Evolutionary conservation across 1,284 basidiomycete species (phyloP).

Genomic region (Hemileia vastatrix): DNA sequence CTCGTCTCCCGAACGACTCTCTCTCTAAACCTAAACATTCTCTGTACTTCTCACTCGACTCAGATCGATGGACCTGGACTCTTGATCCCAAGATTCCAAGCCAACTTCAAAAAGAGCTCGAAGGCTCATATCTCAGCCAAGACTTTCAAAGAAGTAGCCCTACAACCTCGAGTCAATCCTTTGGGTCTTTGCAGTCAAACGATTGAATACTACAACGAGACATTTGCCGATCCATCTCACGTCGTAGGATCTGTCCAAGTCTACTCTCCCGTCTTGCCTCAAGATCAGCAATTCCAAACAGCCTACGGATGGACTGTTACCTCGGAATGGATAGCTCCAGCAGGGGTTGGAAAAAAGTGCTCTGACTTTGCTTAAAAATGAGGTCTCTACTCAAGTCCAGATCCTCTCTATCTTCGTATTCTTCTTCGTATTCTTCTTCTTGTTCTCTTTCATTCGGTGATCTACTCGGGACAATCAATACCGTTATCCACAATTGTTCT

Average conservation of each 20-base stretch:
- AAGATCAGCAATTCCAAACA: not conserved
- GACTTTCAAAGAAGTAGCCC: not conserved
- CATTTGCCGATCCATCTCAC: not conserved
- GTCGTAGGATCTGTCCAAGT: not conserved
- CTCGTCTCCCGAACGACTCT: too few species aligned
- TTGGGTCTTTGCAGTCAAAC: not conserved
- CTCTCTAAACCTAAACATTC: too few species aligned
- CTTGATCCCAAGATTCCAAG: not conserved
- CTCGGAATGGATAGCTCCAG: not conserved
- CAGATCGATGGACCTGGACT: too few species aligned
- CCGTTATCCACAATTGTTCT: too few species aligned
- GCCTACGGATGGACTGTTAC: not conserved
- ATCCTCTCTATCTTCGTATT: too few species aligned
- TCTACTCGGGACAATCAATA: too few species aligned
- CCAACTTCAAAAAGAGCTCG: not conserved
- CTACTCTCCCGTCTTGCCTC: not conserved
- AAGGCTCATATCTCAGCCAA: not conserved
- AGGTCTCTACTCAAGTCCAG: too few species aligned
- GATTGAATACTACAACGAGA: not conserved
- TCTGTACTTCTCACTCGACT: too few species aligned
- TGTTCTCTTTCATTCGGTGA: too few species aligned
- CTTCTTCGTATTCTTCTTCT: too few species aligned
- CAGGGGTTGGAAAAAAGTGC: not conserved
- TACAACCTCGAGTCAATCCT: not conserved
- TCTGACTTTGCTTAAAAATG: not conserved